These are phyloP conservation scores for Kurtzmaniella fragi DNA, from an alignment of 805 yeast species.

Conservation along the genomic window DNA sequence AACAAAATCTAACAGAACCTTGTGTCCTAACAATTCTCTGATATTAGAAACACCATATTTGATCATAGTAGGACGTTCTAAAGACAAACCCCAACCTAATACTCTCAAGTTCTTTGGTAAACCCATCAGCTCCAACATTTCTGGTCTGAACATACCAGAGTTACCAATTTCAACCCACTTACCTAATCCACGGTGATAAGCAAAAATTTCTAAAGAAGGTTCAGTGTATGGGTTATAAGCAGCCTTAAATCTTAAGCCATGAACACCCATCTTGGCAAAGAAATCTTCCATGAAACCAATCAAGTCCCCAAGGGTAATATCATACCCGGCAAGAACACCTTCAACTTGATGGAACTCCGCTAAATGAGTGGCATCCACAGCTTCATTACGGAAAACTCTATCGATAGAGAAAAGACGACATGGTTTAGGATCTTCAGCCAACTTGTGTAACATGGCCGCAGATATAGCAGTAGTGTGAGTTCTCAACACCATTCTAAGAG, in stretches of 20 bases:
- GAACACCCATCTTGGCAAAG: constrained; percentile 96
- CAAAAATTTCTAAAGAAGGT: constrained; percentile 95
- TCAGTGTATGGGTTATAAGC: constrained; percentile 99
- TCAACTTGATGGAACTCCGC: constrained; percentile 99
- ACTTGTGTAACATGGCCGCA: constrained; percentile 75
- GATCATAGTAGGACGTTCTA: constrained; percentile 99
- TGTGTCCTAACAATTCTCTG: constrained; percentile 95
- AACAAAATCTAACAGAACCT: constrained; percentile 89
- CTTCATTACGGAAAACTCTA: constrained; percentile 98
- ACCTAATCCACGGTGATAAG: constrained; percentile 89
- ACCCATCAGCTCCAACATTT: constrained; percentile 98
- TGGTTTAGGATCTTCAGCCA: constrained; percentile 87
- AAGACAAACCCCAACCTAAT: constrained; percentile 93
- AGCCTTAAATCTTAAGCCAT: constrained; percentile 92
- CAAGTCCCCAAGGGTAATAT: constrained; percentile 89
- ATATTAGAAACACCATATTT: constrained; percentile 94
- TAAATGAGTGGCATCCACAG: constrained; percentile 98
- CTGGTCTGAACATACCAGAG: constrained; percentile 99
- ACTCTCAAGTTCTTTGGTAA: constrained; percentile 91
- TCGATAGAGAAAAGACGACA: constrained; percentile 92
- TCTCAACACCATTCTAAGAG: constrained; percentile 87
- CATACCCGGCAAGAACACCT: constrained; percentile 97
- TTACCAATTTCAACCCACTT: constrained; percentile 99
- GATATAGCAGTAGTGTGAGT: constrained; percentile 98
- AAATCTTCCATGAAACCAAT: constrained; percentile 98